Conservation (phyloP, 75 land plant genomes). For the Isoetes taiwanensis region DNA sequence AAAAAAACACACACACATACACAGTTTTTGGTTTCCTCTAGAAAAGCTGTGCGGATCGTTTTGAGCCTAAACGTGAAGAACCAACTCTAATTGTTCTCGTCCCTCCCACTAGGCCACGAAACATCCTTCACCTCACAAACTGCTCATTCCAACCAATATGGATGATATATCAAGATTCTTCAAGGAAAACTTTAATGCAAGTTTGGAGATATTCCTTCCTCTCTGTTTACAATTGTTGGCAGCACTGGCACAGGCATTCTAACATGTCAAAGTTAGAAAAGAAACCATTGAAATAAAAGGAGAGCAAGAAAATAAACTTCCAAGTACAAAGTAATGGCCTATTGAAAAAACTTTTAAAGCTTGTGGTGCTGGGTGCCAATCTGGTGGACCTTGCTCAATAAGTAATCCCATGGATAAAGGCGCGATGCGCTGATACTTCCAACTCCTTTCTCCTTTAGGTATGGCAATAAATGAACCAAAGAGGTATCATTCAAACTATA, state of each 20-base stretch:
- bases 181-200: constrained; percentile 74
- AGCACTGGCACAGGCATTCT: constrained; percentile 73
- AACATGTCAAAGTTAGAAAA: too few relatives aligned
- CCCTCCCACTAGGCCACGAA: too few relatives aligned
- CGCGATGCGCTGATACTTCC: constrained; percentile 84
- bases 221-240: constrained; percentile 56
- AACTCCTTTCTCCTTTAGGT: constrained; percentile 88
- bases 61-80: too few relatives aligned
- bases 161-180: constrained; percentile 59
- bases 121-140: too few relatives aligned
- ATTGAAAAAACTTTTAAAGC: constrained; percentile 96
- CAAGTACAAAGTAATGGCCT: neutral
- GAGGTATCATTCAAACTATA: constrained; percentile 76
- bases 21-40: too few relatives aligned
- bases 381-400: constrained; percentile 72
- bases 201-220: constrained; percentile 70
- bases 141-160: constrained; percentile 89
- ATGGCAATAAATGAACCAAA: constrained; percentile 70
- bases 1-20: too few relatives aligned
- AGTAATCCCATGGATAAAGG: constrained; percentile 96
- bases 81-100: too few relatives aligned
- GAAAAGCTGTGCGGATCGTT: too few relatives aligned
- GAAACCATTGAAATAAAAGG: too few relatives aligned
- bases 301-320: neutral
- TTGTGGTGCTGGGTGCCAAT: constrained; percentile 91